Conservation (phyloP, 164 flowering plant genomes). For the Taxillus chinensis region DNA sequence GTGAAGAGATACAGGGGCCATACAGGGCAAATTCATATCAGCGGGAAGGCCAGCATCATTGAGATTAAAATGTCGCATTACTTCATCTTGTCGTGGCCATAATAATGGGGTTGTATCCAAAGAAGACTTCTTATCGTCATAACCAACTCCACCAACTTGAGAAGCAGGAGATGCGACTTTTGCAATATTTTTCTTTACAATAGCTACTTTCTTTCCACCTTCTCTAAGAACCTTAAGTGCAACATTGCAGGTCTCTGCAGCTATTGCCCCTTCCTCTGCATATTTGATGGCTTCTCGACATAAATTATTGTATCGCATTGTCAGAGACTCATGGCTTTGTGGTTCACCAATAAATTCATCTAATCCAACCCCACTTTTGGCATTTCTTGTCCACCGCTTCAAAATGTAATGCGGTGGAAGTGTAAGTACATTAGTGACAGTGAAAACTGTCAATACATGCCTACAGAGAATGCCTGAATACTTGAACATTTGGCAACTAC, state of each 20-base stretch:
- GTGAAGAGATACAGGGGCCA: constrained; percentile 62
- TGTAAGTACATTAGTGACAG: constrained; percentile 62
- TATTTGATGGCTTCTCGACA: constrained; percentile 50
- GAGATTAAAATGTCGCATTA: constrained; percentile 41
- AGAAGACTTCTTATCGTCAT: constrained; percentile 32
- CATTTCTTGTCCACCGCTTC: constrained; percentile 70
- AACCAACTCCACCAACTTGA: constrained; percentile 22
- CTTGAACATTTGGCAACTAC: constrained; percentile 88
- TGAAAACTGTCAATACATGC: constrained; percentile 82
- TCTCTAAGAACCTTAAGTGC: constrained; percentile 57
- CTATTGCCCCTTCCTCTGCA: constrained; percentile 71
- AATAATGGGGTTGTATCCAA: constrained; percentile 47
- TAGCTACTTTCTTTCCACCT: constrained; percentile 44
- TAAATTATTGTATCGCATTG: constrained; percentile 41
- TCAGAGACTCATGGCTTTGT: constrained; percentile 40
- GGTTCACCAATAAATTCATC: constrained; percentile 38
- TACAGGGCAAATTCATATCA: constrained; percentile 50
- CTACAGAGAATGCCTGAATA: constrained; percentile 78
- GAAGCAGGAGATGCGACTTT: constrained; percentile 28
- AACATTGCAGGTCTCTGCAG: constrained; percentile 47
- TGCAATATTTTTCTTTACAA: constrained; percentile 45
- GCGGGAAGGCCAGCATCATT: constrained; percentile 42
- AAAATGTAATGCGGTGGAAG: constrained; percentile 61
- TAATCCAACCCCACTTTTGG: constrained; percentile 35
- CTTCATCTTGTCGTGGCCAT: constrained; percentile 76